Conservation (phyloP, 805 yeast genomes). For the Myxozyma vanderwaltii region DNA sequence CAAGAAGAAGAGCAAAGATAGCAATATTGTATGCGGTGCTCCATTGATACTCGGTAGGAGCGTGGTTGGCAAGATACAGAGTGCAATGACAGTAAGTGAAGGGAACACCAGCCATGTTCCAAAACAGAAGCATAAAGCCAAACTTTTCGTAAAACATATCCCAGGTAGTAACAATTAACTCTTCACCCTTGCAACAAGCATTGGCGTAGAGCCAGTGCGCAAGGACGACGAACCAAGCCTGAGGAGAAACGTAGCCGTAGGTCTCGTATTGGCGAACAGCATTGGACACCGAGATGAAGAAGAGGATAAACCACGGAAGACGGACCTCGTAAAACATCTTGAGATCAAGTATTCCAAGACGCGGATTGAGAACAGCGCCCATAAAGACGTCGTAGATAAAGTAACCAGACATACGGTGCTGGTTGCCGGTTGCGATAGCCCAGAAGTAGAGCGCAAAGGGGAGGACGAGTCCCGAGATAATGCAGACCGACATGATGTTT, state of each 20-base stretch:
- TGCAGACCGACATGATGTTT: conserved; percentile 89
- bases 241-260: conserved; percentile 79
- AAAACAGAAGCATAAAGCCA: conserved; percentile 97
- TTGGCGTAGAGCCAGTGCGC: conserved; percentile 96
- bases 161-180: conserved; percentile 96
- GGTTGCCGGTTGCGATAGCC: conserved; percentile 69
- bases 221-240: conserved; percentile 67
- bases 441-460: conserved; percentile 70
- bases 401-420: conserved; percentile 90
- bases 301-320: conserved; percentile 91
- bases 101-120: conserved; percentile 99
- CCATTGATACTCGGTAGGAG: conserved; percentile 82
- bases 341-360: conserved; percentile 87
- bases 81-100: conserved; percentile 96
- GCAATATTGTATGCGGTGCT: conserved; percentile 59
- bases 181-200: conserved; percentile 98
- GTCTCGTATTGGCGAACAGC: conserved; percentile 76
- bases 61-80: conserved; percentile 75
- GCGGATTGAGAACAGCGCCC: conserved; percentile 97
- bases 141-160: conserved; percentile 99
- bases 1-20: conserved; percentile 58
- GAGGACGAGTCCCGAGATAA: conserved; percentile 70
- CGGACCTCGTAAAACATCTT: conserved; percentile 98
- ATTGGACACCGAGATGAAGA: conserved; percentile 73
- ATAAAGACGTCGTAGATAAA: conserved; percentile 87